A percentile compares a stretch with the other conserved stretches of the same genome.
phyloP scores from a whole-genome alignment of 148 eudicot species.

The Polygonum maritimum region DNA sequence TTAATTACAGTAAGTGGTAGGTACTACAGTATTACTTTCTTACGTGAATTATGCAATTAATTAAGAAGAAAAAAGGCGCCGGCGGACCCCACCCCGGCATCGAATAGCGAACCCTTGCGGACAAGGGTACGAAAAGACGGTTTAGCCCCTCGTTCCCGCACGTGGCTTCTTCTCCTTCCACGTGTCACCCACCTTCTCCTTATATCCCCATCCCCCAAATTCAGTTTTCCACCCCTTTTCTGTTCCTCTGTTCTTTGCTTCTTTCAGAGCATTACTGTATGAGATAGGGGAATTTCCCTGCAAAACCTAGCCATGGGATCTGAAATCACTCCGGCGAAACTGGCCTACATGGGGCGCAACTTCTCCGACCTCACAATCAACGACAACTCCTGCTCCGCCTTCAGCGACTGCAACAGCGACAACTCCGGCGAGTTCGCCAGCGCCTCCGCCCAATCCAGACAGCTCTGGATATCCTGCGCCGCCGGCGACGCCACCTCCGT shows the following conservation, averaged over 20 bases:
- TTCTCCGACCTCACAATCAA: conserved; percentile 30
- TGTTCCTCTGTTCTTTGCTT: background rate
- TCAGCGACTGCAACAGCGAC: conserved; percentile 87
- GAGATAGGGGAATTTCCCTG: background rate
- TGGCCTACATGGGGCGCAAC: conserved; percentile 45
- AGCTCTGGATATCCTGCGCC: conserved; percentile 44
- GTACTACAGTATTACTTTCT: background rate
- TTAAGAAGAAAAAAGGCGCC: background rate
- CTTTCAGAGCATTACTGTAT: background rate
- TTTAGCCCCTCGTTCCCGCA: background rate
- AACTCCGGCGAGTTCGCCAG: conserved; percentile 67
- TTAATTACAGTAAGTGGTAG: background rate
- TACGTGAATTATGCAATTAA: conserved; percentile 1
- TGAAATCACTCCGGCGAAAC: conserved; percentile 23
- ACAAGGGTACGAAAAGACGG: background rate
- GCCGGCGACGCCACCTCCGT: conserved; percentile 30
- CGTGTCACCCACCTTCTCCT: background rate
- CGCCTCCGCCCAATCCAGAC: conserved; percentile 42
- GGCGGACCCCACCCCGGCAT: background rate
- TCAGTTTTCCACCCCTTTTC: background rate
- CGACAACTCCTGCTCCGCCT: conserved; percentile 50
- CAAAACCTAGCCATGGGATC: conserved; percentile 31
- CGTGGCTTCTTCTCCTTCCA: conserved; percentile 10
- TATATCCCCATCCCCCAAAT: background rate
- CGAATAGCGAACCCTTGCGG: conserved; percentile 10